Conservation (phyloP, 768 basidiomycete genomes). For the Calocybe gangraenosa region DNA sequence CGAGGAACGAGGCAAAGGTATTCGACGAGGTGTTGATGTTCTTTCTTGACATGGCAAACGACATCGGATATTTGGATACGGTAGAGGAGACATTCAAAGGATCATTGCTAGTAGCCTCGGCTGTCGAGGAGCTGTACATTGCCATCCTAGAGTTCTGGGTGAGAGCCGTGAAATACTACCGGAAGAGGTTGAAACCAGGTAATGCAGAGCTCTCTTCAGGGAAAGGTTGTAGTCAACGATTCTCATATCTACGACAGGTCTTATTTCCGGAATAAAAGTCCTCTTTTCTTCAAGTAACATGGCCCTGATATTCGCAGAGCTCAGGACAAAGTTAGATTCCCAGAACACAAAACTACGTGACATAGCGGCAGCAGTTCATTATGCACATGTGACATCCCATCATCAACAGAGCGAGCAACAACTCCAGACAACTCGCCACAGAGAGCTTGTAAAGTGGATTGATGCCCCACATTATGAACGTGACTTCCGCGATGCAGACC, state of each 20-base stretch:
- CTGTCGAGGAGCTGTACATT: conserved; percentile 5
- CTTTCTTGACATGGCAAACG: conserved; percentile 6
- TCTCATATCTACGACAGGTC: not conserved
- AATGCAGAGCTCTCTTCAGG: not conserved
- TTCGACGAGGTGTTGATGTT: conserved; percentile 5
- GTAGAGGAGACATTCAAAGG: conserved; percentile 1
- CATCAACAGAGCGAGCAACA: not conserved
- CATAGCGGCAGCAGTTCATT: not conserved
- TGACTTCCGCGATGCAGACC: conserved; percentile 3
- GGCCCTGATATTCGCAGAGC: not conserved
- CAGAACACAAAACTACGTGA: conserved; percentile 2
- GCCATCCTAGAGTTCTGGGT: conserved; percentile 11
- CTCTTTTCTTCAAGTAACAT: not conserved
- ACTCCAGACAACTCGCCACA: not conserved
- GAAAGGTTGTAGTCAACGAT: not conserved
- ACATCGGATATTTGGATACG: not conserved
- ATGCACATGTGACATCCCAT: not conserved
- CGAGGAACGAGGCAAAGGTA: not conserved
- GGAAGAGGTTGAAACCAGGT: conserved; percentile 1
- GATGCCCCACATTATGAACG: conserved; percentile 3
- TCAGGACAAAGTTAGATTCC: not conserved
- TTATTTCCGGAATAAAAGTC: not conserved
- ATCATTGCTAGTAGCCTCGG: conserved; percentile 1
- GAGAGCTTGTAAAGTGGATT: conserved; percentile 4
- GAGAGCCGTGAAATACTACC: conserved; percentile 7